Evolutionary conservation across 805 yeast genomes (phyloP).

Genomic region (Candida koratica): DNA sequence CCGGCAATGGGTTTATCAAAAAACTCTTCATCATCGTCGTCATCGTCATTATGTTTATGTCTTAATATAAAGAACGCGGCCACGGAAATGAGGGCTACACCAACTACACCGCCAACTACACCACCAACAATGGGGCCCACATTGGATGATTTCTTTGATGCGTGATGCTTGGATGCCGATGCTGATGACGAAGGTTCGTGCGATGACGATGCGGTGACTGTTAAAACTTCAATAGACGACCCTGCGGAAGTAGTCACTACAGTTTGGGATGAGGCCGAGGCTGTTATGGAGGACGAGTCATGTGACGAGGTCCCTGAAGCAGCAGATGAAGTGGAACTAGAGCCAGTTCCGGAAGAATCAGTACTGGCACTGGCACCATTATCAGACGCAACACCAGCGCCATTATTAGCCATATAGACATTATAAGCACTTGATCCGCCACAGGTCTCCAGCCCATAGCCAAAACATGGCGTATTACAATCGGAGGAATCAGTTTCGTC

Average conservation of each 20-base stretch:
- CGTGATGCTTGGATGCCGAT: slow-evolving; percentile 9
- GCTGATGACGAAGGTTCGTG: slow-evolving; percentile 9
- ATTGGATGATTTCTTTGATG: slow-evolving; percentile 20
- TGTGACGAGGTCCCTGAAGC: background rate
- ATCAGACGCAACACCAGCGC: slow-evolving; percentile 8
- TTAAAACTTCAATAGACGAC: slow-evolving; percentile 8
- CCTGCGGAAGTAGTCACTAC: slow-evolving; percentile 15
- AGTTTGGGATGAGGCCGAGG: slow-evolving; percentile 9
- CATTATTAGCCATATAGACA: slow-evolving; percentile 27
- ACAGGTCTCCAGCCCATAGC: slow-evolving; percentile 32
- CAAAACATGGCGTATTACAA: slow-evolving; percentile 33
- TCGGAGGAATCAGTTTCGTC: slow-evolving; percentile 10
- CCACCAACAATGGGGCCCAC: slow-evolving; percentile 43
- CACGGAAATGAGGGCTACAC: slow-evolving; percentile 21
- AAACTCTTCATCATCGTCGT: slow-evolving; percentile 37
- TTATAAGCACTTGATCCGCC: slow-evolving; percentile 36
- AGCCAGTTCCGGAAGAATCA: slow-evolving; percentile 11
- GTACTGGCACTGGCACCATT: slow-evolving; percentile 8
- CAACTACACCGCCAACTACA: slow-evolving; percentile 42
- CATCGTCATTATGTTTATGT: slow-evolving; percentile 24
- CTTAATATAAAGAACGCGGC: slow-evolving; percentile 30
- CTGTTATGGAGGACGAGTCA: background rate
- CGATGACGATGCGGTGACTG: slow-evolving; percentile 12
- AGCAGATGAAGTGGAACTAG: slow-evolving; percentile 1
- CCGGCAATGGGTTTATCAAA: slow-evolving; percentile 26